Evolutionary conservation across 1,284 basidiomycete genomes (phyloP), one percentile per base, ranked within the genome.

Genomic region (Leccinum solheimii): DNA sequence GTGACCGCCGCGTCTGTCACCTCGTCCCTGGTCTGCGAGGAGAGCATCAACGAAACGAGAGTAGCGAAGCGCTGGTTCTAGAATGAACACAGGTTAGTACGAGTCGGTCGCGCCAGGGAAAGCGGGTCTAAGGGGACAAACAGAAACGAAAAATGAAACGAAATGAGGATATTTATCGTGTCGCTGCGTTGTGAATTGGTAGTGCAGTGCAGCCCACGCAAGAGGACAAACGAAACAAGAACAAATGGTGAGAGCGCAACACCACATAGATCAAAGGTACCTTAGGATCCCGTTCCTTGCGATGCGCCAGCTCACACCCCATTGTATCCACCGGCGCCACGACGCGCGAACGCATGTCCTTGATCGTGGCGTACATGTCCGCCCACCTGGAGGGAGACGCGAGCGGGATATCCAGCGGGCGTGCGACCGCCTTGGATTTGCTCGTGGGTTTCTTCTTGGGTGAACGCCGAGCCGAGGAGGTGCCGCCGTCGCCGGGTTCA

Each of bases 11-110:
- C 86, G 57, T 94, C 87, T 0, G 93, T 97, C 13, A 95, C 89
- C 67, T 93, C 87, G 72, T 97, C 94, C 74, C 97, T 98, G 3
- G 97, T 98, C 75, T 98, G 95, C 1, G 94, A 94, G 11, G 92
- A 95, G 5, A 98, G 84, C 94, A 98, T 98, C 57, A 99, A 83
- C 3, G 95, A 95, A 9, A 99, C 85, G 23, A 98, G 86, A 3
- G 91, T 94, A 5, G 93, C 84, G 61, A 95, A 91, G 1, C 95
- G 85, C 54, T 86, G 83, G 58, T 89, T 91, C 90, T 93, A 30
- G 55, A 9, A 8, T n/a, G 8, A 11, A 32, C 21, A 21, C 6
- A 45, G 4, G 9, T 59, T n/a, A 61, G 11, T 21, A 54, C 19
- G 8, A 36, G 21, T n/a, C 2, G 21, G 32, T 38, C 21, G n/a